Evolutionary conservation across 495 filamentous ascomycete genomes (phyloP).

Genomic region (Thozetella sp.): DNA sequence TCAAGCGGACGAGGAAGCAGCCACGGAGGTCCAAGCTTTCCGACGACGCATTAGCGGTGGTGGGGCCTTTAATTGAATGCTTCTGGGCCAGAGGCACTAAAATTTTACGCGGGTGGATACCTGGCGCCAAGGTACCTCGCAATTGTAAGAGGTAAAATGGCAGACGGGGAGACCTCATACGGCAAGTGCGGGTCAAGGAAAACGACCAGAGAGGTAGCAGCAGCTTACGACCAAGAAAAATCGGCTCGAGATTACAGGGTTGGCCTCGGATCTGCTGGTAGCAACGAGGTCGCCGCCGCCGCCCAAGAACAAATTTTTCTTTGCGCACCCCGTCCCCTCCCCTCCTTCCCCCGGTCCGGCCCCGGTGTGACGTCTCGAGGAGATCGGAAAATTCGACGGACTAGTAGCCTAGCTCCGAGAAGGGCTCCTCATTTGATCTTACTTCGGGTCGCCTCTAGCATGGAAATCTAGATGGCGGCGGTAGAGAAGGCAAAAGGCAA

Average conservation of each 20-base stretch:
- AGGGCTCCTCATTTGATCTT: neutral
- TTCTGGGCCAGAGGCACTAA: neutral
- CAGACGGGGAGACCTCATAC: neutral
- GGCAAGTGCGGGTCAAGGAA: neutral
- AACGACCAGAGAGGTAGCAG: neutral
- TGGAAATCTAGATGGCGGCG: neutral
- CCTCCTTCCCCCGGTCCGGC: no score
- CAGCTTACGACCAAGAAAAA: neutral
- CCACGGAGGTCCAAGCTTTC: neutral
- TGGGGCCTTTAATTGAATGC: slow-evolving; percentile 6
- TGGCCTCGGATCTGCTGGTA: neutral
- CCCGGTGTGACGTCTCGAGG: no score
- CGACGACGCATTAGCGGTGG: slow-evolving; percentile 6
- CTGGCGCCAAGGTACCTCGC: neutral
- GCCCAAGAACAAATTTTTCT: no score
- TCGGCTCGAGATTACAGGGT: neutral
- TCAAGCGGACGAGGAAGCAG: neutral
- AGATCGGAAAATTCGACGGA: no score
- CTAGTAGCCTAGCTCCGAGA: no score
- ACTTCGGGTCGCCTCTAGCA: no score
- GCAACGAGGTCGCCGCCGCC: neutral
- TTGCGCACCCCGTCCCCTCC: no score
- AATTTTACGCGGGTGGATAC: slow-evolving; percentile 10
- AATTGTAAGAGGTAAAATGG: neutral
- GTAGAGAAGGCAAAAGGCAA: neutral